phyloP scores from a whole-genome alignment of 2,329 filamentous ascomycete genomes.

The Beauveria sp. region DNA sequence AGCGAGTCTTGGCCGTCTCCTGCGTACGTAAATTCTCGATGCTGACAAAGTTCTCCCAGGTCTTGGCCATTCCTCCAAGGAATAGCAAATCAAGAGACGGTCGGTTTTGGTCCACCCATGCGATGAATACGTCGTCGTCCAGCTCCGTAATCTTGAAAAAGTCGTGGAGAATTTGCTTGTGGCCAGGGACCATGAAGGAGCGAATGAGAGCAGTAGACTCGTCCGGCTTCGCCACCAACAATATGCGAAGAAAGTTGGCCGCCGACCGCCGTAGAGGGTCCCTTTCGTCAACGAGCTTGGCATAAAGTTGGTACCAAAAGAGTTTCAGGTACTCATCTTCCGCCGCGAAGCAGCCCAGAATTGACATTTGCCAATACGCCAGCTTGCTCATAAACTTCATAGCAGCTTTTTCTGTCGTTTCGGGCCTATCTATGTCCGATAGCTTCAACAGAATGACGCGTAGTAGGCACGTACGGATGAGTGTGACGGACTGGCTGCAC shows the following conservation, averaged over 20 bases:
- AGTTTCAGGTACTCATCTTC: conserved; percentile 79
- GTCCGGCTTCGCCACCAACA: conserved; percentile 86
- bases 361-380: conserved; percentile 91
- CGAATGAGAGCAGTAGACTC: conserved; percentile 70
- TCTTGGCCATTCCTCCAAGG: conserved; percentile 68
- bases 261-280: conserved; percentile 64
- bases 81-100: conserved; percentile 75
- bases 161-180: conserved; percentile 62
- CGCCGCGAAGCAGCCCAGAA: conserved; percentile 67
- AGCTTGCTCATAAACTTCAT: conserved; percentile 74
- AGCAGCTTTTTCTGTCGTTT: conserved; percentile 52
- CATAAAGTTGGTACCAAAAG: conserved; percentile 89
- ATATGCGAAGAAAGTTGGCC: conserved; percentile 80
- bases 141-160: conserved; percentile 81
- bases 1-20: conserved; percentile 62
- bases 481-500: conserved; percentile 73
- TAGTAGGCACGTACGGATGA: conserved; percentile 70
- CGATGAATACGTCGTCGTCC: conserved; percentile 80
- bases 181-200: conserved; percentile 62
- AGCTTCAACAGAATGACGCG: conserved; percentile 72
- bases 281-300: conserved; percentile 69
- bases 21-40: conserved; percentile 74
- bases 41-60: conserved; percentile 82
- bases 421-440: conserved; percentile 68
- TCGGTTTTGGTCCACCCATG: conserved; percentile 80